Base-by-base conservation (phyloP, 805 yeast genomes). In the Saturnispora sekii region DNA sequence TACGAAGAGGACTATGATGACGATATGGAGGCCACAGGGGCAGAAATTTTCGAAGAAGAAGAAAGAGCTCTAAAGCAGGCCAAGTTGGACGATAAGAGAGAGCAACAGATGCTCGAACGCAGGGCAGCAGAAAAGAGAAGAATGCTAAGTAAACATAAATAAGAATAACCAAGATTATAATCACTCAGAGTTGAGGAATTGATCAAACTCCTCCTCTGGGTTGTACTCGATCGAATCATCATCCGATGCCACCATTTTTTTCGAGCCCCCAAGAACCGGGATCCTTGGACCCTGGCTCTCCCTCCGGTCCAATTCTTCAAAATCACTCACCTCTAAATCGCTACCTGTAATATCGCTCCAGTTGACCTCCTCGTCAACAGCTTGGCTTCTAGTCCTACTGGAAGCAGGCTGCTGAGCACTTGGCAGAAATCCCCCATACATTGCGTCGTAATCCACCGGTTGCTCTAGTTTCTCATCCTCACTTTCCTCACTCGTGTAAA, bases 1-100 rank as follows among this genome's bases (percentile, higher is more conserved):
- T 44, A 68, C 49, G 59, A 66, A 26, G 62, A 64, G 32, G 77
- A 74, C 45, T 72, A 74, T 7, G 74, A 73, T 30, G 79, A 73
- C 47, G 87, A 85, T 55, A 90, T 93, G 97, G 97, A 90, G 59
- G 96, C 96, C 3, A 82, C 93, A 1, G 97, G 96, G 26, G 80
- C 80, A 26, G 97, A 90, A 51, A 77, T 93, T 18, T 65, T 87
- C 35, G 84, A 77, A 46, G 98, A 90, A 56, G 98, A 90, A 62
- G 74, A 68, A 49, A 57, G 74, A 31, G 81, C 96, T 10, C 68
- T 78, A 32, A 71, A 72, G 41, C 73, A 71, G 44, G 98, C 95
- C 0, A 72, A 75, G 52, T 50, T 71, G 34, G 98, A 93, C 58
- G 98, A 90, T 57, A 66, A 70, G 40, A 66, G 72, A 43, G 97